Conservation (phyloP, 2,329 filamentous ascomycete genomes). For the Penicillium sp. region DNA sequence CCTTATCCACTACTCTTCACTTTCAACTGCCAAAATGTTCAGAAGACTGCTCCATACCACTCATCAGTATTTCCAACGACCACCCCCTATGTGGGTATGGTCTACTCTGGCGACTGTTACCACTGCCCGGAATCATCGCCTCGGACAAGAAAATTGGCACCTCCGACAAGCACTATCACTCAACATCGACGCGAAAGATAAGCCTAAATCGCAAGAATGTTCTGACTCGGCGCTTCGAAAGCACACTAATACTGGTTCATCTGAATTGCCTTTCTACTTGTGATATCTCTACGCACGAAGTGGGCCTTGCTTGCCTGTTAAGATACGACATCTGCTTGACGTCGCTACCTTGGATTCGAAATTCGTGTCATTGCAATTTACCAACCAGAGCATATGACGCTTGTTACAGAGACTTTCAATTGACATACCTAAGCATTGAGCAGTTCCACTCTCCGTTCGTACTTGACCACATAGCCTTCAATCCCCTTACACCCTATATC, state of each 20-base stretch:
- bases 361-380: neutral
- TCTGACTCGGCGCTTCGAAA: neutral
- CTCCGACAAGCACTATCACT: neutral
- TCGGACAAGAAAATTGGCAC: neutral
- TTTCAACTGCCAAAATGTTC: neutral
- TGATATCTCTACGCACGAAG: neutral
- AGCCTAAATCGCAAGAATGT: neutral
- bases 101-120: neutral
- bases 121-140: neutral
- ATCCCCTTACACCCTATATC: too few relatives aligned
- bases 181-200: neutral
- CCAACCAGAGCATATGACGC: neutral
- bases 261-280: neutral
- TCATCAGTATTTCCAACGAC: neutral
- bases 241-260: neutral
- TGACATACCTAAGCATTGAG: neutral
- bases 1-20: neutral
- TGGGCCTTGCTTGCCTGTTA: neutral
- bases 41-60: neutral
- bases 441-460: neutral
- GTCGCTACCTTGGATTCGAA: neutral
- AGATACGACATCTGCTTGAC: neutral
- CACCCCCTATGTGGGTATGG: neutral
- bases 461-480: neutral
- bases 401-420: neutral